Base-by-base conservation (phyloP, 371 early-diverging fungal species). In the Haplosporangium sp. region DNA sequence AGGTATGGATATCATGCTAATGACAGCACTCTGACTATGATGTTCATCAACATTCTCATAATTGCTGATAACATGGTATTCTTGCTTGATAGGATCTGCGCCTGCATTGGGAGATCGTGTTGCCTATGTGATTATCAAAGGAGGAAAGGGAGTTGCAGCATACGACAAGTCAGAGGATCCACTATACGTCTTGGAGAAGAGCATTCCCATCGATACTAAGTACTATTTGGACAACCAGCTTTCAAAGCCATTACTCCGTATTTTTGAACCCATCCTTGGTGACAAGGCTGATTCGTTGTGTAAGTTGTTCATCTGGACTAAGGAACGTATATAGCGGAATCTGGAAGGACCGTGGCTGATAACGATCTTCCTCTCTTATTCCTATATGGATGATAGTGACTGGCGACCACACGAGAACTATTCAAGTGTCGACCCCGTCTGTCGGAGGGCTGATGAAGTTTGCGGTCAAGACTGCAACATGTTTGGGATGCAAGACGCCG, bases 91-190 rank as follows among this genome's bases (percentile, higher is more conserved):
- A 75, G 83, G 98, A 11, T 96, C 96, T 45, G 99, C 99, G 0
- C 99, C 99, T 20, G 89, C 91, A 46, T 80, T 99, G 12, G 99
- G 99, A 38, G 99, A 99, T 80, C 95, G 99, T 76, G 99, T 99
- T n/a, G 95, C 98, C 0, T 99, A 99, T 83, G 99, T 99, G 0
- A 98, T 99, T 69, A 90, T 96, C 76, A 94, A 94, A 75, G 98
- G 94, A 5, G 83, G 93, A 18, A 98, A 94, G 68, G 93, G 91
- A 57, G 92, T 94, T 20, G 93, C 96, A 36, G 96, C 99, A 5
- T 98, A 99, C 75, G 99, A 99, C 71, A 96, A 97, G 74, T 95
- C 98, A 0, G 99, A 99, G 85, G 99, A 99, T 83, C 99, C 99
- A 18, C 88, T 99, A 23, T 99, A 95, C 75, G 99, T 99, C 12